Evolutionary conservation across 1,284 basidiomycete genomes (phyloP).

Genomic region (Sphagnurus paluster): DNA sequence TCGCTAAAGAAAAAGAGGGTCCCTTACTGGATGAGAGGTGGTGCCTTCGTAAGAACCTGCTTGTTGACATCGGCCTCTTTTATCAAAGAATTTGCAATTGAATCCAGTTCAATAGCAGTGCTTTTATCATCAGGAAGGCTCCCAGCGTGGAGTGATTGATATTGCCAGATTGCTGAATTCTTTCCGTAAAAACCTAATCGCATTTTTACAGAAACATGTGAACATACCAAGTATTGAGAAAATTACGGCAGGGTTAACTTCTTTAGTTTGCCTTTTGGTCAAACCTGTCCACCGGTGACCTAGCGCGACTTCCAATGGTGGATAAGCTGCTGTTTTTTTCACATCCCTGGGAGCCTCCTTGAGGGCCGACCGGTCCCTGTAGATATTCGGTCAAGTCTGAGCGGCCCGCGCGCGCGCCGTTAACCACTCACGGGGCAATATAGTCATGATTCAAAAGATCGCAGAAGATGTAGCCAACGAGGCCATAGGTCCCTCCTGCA

Average conservation of each 20-base stretch:
- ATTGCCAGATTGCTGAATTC: slow-evolving; percentile 81
- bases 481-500: slow-evolving; percentile 86
- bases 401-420: slow-evolving; percentile 12
- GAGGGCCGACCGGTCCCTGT: slow-evolving; percentile 61
- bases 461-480: slow-evolving; percentile 92
- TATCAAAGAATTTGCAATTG: slow-evolving; percentile 62
- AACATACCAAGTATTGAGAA: slow-evolving; percentile 73
- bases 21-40: slow-evolving; percentile 62
- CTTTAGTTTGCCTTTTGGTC: slow-evolving; percentile 74
- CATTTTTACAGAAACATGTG: neutral
- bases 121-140: slow-evolving; percentile 53
- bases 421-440: slow-evolving; percentile 67
- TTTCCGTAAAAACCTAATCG: slow-evolving; percentile 9
- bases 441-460: slow-evolving; percentile 88
- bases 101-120: slow-evolving; percentile 57
- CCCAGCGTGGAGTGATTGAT: slow-evolving; percentile 59
- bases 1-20: slow-evolving; percentile 5
- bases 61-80: slow-evolving; percentile 67
- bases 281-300: slow-evolving; percentile 68
- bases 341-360: slow-evolving; percentile 64
- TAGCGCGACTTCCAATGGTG: slow-evolving; percentile 66
- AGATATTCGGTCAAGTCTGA: slow-evolving; percentile 12
- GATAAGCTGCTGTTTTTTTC: slow-evolving; percentile 66
- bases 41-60: slow-evolving; percentile 57
- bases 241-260: slow-evolving; percentile 70